Conservation (phyloP, 345 rosid species). For the Chamaenerion angustifolium region DNA sequence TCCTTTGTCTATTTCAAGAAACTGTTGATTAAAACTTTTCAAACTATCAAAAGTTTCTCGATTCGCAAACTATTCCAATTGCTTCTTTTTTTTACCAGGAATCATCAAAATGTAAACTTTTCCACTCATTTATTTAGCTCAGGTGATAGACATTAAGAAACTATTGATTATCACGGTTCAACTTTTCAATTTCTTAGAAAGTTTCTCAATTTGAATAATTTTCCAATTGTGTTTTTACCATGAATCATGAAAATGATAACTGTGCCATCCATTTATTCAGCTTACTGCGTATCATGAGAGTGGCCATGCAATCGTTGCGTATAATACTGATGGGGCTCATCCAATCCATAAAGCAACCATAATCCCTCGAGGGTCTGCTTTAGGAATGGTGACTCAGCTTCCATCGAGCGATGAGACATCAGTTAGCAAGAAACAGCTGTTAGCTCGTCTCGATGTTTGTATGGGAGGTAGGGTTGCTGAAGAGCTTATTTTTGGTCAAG, state of each 20-base stretch:
- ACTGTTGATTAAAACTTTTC: too few species aligned
- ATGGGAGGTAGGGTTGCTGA: constrained; percentile 99
- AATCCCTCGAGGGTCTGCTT: constrained; percentile 95
- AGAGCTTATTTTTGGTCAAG: constrained; percentile 90
- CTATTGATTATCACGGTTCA: too few species aligned
- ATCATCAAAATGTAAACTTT: too few species aligned
- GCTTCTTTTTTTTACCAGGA: too few species aligned
- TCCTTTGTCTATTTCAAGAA: too few species aligned
- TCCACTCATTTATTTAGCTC: too few species aligned
- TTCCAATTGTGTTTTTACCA: too few species aligned
- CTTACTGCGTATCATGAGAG: constrained; percentile 98
- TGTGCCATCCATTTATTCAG: constrained; percentile 21
- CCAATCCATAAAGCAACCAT: constrained; percentile 98
- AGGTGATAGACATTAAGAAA: too few species aligned
- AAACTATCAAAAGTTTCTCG: too few species aligned
- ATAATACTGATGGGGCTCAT: constrained; percentile 79
- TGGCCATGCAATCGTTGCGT: constrained; percentile 94
- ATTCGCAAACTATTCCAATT: too few species aligned
- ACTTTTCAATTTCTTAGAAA: too few species aligned
- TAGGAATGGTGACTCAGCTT: constrained; percentile 98
- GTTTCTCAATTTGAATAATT: too few species aligned
- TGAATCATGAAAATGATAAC: background rate
- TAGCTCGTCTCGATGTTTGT: constrained; percentile 97
- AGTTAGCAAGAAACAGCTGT: constrained; percentile 81
- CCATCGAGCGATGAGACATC: constrained; percentile 96